These are phyloP conservation scores for Phytophthora megakarya DNA, from an alignment of 352 stramenopile genomes.

Conservation along the genomic window DNA sequence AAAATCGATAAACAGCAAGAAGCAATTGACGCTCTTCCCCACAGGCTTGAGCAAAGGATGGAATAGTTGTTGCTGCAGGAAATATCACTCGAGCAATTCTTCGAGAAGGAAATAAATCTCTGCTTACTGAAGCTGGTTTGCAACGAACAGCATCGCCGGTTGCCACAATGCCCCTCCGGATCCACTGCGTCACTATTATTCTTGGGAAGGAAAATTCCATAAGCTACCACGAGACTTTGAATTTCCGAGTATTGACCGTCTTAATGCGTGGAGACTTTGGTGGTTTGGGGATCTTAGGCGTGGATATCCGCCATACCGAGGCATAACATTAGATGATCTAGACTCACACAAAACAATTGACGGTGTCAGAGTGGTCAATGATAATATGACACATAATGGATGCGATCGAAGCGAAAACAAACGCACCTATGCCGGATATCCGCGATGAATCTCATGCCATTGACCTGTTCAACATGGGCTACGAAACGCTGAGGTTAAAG, in stretches of 20 bases:
- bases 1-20: too few species aligned
- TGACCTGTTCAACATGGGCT: not conserved
- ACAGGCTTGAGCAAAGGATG: too few species aligned
- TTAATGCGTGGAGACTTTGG: constrained; percentile 4
- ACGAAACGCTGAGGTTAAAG: not conserved
- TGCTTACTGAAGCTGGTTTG: too few species aligned
- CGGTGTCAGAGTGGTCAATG: constrained; percentile 19
- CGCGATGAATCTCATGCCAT: too few species aligned
- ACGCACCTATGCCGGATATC: too few species aligned
- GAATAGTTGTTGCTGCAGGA: too few species aligned
- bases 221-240: constrained; percentile 1
- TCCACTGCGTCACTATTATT: too few species aligned
- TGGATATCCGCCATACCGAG: not conserved
- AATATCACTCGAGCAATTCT: too few species aligned
- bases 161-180: too few species aligned
- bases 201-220: constrained; percentile 6
- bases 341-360: not conserved
- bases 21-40: too few species aligned
- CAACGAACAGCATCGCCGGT: too few species aligned
- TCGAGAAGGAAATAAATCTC: too few species aligned
- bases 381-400: constrained; percentile 6
- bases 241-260: constrained; percentile 5
- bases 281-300: not conserved
- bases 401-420: constrained; percentile 4
- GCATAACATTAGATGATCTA: not conserved